phyloP scores from a whole-genome alignment of 2,329 filamentous ascomycete genomes.

The Albophoma yamanashiensis region DNA sequence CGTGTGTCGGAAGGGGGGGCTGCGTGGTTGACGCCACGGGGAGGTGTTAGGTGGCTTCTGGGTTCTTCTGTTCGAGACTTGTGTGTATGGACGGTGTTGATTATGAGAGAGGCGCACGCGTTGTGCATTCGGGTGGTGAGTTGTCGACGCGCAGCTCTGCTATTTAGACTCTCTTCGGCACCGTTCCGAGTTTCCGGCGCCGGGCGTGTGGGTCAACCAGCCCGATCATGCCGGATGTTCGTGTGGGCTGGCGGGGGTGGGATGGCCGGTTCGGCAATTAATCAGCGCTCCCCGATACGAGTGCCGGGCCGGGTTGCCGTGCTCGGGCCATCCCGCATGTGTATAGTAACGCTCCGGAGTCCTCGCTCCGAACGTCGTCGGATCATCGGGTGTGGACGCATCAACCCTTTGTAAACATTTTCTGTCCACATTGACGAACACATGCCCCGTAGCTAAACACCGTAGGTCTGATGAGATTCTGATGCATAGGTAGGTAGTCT shows the following conservation, averaged over 20 bases:
- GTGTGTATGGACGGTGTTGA: no score
- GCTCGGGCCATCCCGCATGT: background rate
- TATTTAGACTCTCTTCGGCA: background rate
- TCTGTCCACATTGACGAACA: background rate
- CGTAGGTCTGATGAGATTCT: no score
- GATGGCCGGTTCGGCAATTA: background rate
- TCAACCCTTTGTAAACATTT: background rate
- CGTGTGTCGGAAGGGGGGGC: no score
- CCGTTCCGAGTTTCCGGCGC: background rate
- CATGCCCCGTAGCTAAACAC: no score
- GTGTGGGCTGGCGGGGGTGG: background rate
- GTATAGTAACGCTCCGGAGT: background rate
- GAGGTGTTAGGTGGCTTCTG: background rate
- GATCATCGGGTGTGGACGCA: background rate
- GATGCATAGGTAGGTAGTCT: no score
- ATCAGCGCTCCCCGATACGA: background rate
- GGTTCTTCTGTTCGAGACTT: no score
- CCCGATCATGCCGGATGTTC: background rate
- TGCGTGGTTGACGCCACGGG: background rate
- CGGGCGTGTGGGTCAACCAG: background rate
- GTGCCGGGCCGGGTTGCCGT: background rate
- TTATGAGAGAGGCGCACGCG: background rate
- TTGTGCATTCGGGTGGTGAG: no score
- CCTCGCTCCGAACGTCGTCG: background rate
- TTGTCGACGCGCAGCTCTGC: no score